A percentile compares a stretch with the other conserved stretches of the same genome.
phyloP scores from a whole-genome alignment of 371 early-diverging fungal species.

The Syncephalastrum sp. region DNA sequence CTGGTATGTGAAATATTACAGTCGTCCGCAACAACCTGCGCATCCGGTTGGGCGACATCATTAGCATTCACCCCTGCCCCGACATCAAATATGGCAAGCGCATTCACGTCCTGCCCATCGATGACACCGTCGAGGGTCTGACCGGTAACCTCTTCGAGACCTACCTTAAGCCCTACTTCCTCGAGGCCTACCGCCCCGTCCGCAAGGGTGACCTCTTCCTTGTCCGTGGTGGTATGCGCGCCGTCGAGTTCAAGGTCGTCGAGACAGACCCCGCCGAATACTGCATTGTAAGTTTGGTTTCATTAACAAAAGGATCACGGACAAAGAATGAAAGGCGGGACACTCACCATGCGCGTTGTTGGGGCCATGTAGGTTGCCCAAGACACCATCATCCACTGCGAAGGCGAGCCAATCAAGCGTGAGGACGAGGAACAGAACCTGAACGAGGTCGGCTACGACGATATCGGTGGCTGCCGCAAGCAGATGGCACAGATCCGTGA shows the following conservation, averaged over 20 bases:
- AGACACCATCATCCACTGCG: conserved; percentile 98
- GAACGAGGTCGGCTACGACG: conserved; percentile 98
- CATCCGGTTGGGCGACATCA: conserved; percentile 96
- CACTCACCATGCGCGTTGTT: neutral
- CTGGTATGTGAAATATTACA: conserved; percentile 15
- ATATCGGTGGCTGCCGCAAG: conserved; percentile 98
- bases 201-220: conserved; percentile 94
- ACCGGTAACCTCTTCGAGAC: conserved; percentile 97
- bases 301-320: neutral
- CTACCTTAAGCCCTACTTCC: conserved; percentile 97
- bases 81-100: conserved; percentile 97
- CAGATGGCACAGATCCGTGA: conserved; percentile 99
- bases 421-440: conserved; percentile 97
- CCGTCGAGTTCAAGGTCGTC: conserved; percentile 99
- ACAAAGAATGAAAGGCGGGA: neutral
- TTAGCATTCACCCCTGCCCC: conserved; percentile 93
- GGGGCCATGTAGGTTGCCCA: conserved; percentile 76
- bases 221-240: conserved; percentile 96
- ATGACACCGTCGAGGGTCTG: conserved; percentile 98
- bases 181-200: conserved; percentile 95
- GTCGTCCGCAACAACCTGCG: conserved; percentile 98
- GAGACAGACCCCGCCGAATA: conserved; percentile 95
- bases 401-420: conserved; percentile 97
- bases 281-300: conserved; percentile 87
- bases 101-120: conserved; percentile 97